A percentile compares a stretch with the other conserved stretches of the same genome.
Evolutionary conservation across 75 land plant species (phyloP).

Genomic region (Pseudotsuga menziesii): DNA sequence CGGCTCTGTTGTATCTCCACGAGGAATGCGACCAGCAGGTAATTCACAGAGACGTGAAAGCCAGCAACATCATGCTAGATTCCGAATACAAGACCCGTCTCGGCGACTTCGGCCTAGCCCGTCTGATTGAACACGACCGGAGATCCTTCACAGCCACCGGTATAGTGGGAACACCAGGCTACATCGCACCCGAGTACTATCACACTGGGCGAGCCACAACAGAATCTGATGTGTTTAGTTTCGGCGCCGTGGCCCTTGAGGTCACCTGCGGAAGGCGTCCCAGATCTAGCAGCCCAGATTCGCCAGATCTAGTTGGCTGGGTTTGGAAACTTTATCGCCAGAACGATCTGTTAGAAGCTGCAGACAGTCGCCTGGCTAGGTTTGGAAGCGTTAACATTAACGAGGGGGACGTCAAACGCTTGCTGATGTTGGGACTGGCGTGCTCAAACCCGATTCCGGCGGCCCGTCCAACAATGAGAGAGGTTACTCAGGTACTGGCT

Average conservation of each 20-base stretch:
- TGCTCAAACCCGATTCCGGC: conserved; percentile 54
- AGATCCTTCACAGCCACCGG: conserved; percentile 13
- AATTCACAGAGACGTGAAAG: conserved; percentile 6
- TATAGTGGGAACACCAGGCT: conserved; percentile 36
- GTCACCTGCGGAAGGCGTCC: conserved; percentile 46
- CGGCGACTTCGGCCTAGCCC: conserved; percentile 1
- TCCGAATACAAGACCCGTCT: not conserved
- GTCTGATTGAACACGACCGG: not conserved
- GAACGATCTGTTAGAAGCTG: conserved; percentile 30
- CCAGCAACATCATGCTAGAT: conserved; percentile 2
- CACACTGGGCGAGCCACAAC: conserved; percentile 32
- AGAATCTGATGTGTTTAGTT: conserved; percentile 48
- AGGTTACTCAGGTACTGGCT: conserved; percentile 36
- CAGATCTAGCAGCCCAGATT: conserved; percentile 14
- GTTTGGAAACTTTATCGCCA: conserved; percentile 38
- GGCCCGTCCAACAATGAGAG: conserved; percentile 51
- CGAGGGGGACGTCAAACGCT: conserved; percentile 30
- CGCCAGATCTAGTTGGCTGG: conserved; percentile 56
- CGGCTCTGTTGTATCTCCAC: conserved; percentile 32
- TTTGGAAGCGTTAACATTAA: conserved; percentile 10
- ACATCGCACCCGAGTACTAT: conserved; percentile 45
- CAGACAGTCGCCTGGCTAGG: conserved; percentile 21
- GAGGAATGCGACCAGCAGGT: conserved; percentile 36
- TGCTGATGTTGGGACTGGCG: conserved; percentile 42
- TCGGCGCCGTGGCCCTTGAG: conserved; percentile 45